These are phyloP conservation scores for Hypsizygus marmoreus DNA, from an alignment of 768 basidiomycete species.

Conservation along the genomic window DNA sequence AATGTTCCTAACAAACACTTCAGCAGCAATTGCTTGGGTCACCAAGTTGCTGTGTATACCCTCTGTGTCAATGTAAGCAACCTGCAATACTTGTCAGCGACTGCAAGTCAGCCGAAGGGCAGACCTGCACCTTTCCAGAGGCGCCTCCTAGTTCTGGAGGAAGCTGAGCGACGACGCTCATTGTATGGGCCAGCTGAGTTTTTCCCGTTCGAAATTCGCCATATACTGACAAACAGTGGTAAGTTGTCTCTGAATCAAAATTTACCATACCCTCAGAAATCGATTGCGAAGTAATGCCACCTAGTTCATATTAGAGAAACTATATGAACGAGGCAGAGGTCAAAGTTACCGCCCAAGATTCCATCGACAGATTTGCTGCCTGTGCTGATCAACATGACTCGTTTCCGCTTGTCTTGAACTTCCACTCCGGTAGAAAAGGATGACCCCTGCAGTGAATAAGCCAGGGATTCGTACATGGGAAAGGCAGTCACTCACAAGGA, in stretches of 20 bases:
- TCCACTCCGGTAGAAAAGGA: conserved; percentile 92
- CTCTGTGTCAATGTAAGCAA: conserved; percentile 93
- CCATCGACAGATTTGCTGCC: conserved; percentile 91
- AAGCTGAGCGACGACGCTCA: conserved; percentile 88
- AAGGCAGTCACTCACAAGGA: conserved; percentile 51
- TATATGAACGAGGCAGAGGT: not conserved
- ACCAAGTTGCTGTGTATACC: conserved; percentile 37
- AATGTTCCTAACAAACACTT: conserved; percentile 68
- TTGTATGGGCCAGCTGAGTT: conserved; percentile 94
- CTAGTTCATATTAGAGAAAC: conserved; percentile 40
- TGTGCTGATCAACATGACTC: conserved; percentile 83
- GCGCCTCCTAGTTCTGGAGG: conserved; percentile 91
- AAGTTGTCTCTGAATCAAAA: not conserved
- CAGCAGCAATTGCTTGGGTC: conserved; percentile 11
- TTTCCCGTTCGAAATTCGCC: conserved; percentile 97
- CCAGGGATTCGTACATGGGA: not conserved
- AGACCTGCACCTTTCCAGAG: conserved; percentile 74
- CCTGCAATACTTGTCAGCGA: conserved; percentile 41
- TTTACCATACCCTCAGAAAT: conserved; percentile 76
- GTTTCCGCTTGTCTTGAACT: conserved; percentile 82
- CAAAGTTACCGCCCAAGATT: conserved; percentile 75
- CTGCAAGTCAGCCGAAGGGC: conserved; percentile 12
- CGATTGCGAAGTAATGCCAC: conserved; percentile 89
- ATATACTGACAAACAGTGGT: conserved; percentile 58
- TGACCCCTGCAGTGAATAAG: conserved; percentile 59